phyloP scores from a whole-genome alignment of 2,329 filamentous ascomycete genomes.

The Alternaria gansuensis region DNA sequence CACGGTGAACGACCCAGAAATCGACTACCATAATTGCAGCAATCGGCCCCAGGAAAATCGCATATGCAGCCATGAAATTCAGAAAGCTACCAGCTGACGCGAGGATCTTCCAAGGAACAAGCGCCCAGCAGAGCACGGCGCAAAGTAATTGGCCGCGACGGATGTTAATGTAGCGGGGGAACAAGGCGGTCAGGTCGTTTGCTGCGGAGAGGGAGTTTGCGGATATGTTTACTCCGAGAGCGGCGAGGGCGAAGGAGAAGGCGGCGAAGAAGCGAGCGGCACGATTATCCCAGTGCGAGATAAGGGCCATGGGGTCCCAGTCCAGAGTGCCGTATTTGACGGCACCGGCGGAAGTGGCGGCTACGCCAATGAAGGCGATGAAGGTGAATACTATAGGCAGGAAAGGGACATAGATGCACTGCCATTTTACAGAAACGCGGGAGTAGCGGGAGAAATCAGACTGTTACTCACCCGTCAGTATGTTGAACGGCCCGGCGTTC shows the following conservation, averaged over 20 bases:
- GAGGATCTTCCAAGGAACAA: constrained; percentile 60
- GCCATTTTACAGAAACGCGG: constrained; percentile 59
- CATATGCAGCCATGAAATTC: constrained; percentile 72
- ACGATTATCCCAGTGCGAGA: constrained; percentile 51
- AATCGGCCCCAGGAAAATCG: constrained; percentile 71
- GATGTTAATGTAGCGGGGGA: constrained; percentile 64
- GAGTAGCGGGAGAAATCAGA: constrained; percentile 67
- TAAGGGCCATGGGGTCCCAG: constrained; percentile 57
- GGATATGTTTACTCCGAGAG: constrained; percentile 63
- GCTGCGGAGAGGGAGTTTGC: constrained; percentile 64
- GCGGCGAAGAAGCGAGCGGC: constrained; percentile 55
- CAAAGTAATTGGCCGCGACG: constrained; percentile 59
- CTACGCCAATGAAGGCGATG: constrained; percentile 65
- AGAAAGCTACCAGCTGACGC: constrained; percentile 54
- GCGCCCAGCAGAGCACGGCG: constrained; percentile 55
- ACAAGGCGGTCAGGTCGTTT: constrained; percentile 63
- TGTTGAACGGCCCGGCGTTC: constrained; percentile 19
- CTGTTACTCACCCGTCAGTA: constrained; percentile 41
- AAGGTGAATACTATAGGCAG: constrained; percentile 64
- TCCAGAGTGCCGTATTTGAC: constrained; percentile 60
- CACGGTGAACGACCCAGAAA: constrained; percentile 65
- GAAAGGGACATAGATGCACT: constrained; percentile 61
- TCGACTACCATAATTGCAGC: constrained; percentile 68
- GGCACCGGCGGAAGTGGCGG: constrained; percentile 64
- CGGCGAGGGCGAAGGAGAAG: constrained; percentile 58